Base-by-base conservation (phyloP, 2,329 filamentous ascomycete genomes). In the Scleromitrula shiraiana region DNA sequence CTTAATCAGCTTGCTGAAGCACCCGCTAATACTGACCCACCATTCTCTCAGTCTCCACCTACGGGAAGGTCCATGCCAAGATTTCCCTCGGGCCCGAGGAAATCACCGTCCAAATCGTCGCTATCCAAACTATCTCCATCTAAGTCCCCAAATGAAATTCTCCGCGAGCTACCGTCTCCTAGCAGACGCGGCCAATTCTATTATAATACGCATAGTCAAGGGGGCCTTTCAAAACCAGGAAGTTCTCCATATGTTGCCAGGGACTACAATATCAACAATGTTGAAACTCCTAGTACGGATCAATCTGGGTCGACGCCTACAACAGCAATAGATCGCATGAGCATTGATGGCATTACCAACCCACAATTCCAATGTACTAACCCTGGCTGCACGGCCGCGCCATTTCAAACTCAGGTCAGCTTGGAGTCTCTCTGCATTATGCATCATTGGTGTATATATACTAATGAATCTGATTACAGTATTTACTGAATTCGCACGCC, bases 401-500 rank as follows among this genome's bases (percentile, higher is more conserved):
- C 87, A 0, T 93, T 93, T 56, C 83, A 88, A 59, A 93, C 87
- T 0, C 80, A 82, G 58, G 82, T 82, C 40, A 50, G 55, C 50
- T 22, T 9, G 36, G 32, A 26, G 14, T 24, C 17, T 41, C 8
- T 33, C 40, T n/a, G 9, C 5, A 41, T 29, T 12, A 14, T 35
- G 17, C 26, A 4, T 40, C 5, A 1, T 39, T 26, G n/a, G n/a
- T n/a, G 5, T 9, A 24, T 20, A 14, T 9, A 20, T 23, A 29
- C 12, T 44, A 23, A 44, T 56, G 48, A 54, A 52, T 46, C n/a
- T 2, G 5, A 30, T 4, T 4, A 29, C 70, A 79, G 58, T 80
- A 80, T 67, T 71, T 91, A 8, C 70, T 91, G 19, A 91, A 88
- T 64, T 91, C 86, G 0, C 87, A 91, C 60, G 80, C 82, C 44